Evolutionary conservation across 2,329 filamentous ascomycete species (phyloP).

Genomic region (Colletotrichum neosansevieriae): DNA sequence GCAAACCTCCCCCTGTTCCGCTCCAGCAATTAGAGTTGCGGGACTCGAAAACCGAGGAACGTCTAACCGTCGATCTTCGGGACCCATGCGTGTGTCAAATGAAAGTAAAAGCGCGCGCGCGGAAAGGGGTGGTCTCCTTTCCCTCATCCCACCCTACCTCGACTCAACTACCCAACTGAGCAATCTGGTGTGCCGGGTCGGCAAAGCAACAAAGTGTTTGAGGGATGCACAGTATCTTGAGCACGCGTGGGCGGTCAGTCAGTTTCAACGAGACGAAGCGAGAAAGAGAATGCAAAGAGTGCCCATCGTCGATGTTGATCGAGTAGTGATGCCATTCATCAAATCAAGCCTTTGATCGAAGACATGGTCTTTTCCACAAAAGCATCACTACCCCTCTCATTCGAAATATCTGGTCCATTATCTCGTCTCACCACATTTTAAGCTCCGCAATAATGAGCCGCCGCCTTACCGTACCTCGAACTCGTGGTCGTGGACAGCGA

Average conservation of each 20-base stretch:
- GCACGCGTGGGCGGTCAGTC: slow-evolving; percentile 1
- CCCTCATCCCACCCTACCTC: not conserved
- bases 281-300: not conserved
- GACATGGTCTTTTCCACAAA: not conserved
- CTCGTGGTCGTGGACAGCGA: not conserved
- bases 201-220: not conserved
- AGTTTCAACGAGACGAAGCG: slow-evolving; percentile 13
- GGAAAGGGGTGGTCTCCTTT: not conserved
- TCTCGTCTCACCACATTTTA: slow-evolving; percentile 27
- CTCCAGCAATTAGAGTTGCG: slow-evolving; percentile 35
- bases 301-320: too few relatives aligned
- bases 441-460: slow-evolving; percentile 25
- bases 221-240: not conserved
- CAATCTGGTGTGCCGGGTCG: too few relatives aligned
- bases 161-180: not conserved
- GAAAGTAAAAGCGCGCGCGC: slow-evolving; percentile 7
- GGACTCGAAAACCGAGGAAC: slow-evolving; percentile 27
- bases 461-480: slow-evolving; percentile 10
- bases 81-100: slow-evolving; percentile 31
- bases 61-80: slow-evolving; percentile 31
- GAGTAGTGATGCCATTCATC: too few relatives aligned
- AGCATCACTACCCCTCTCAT: not conserved
- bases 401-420: not conserved
- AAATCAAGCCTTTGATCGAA: too few relatives aligned
- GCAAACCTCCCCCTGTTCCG: not conserved